Conservation (phyloP, 2,329 filamentous ascomycete genomes). For the Lecanoromycetidae sp. region DNA sequence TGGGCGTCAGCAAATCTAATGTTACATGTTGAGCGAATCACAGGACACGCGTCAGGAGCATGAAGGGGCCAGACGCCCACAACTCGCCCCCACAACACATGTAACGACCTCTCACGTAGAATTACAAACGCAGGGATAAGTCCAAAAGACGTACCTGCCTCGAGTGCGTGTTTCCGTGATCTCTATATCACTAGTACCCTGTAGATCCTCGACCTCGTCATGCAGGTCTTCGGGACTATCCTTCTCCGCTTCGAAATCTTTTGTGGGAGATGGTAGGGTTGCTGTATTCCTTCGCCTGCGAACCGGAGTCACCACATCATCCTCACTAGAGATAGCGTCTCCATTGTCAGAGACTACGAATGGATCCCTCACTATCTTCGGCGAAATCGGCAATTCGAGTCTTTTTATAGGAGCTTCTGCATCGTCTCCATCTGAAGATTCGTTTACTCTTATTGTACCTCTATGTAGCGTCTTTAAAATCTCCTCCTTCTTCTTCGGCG, state of each 20-base stretch:
- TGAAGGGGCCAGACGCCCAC: no score
- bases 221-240: constrained; percentile 32
- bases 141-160: no score
- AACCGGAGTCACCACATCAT: constrained; percentile 22
- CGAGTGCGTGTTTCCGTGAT: constrained; percentile 6
- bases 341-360: constrained; percentile 6
- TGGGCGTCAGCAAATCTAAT: no score
- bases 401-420: background rate
- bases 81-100: no score
- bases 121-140: no score
- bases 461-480: background rate
- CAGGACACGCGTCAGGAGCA: no score
- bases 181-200: constrained; percentile 29
- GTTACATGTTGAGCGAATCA: no score
- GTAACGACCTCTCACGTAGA: no score
- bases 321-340: constrained; percentile 24
- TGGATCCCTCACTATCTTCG: background rate
- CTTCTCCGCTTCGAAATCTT: background rate
- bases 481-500: background rate
- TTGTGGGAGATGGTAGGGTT: background rate
- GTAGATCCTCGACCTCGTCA: constrained; percentile 34
- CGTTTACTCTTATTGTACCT: no score
- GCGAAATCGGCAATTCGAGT: background rate
- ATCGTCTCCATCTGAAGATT: background rate
- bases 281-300: constrained; percentile 21